Evolutionary conservation across 192 early-diverging fungal genomes (phyloP).

Genomic region (Backusella australiensis): DNA sequence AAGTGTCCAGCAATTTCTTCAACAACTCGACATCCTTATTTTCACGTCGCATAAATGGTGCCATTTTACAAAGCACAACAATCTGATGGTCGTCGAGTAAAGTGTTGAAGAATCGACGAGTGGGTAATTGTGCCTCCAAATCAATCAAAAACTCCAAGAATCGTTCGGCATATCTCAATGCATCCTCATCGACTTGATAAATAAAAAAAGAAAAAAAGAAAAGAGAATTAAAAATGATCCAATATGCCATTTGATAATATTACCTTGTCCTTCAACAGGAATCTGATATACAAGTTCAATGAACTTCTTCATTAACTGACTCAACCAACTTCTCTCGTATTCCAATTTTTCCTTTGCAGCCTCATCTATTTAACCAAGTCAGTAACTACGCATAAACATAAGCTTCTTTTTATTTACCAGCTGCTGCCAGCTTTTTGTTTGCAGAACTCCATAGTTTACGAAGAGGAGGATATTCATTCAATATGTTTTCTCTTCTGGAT

Average conservation of each 20-base stretch:
- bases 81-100: constrained; percentile 83
- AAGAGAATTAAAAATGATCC: neutral
- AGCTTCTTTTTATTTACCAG: constrained; percentile 31
- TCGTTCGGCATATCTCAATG: constrained; percentile 62
- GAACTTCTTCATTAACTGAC: constrained; percentile 64
- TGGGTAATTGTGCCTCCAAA: constrained; percentile 85
- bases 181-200: constrained; percentile 37
- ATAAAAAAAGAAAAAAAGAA: neutral
- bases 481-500: constrained; percentile 55
- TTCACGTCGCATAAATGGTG: constrained; percentile 40
- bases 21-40: constrained; percentile 46
- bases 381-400: too few species aligned
- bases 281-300: constrained; percentile 56
- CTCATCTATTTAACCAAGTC: constrained; percentile 18
- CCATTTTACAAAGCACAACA: constrained; percentile 46
- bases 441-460: constrained; percentile 66
- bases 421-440: constrained; percentile 51
- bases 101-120: constrained; percentile 82
- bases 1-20: constrained; percentile 64
- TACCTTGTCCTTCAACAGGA: constrained; percentile 47
- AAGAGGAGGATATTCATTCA: constrained; percentile 56
- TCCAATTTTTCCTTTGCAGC: constrained; percentile 50
- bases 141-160: constrained; percentile 87
- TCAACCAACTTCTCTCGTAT: constrained; percentile 66
- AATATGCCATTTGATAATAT: neutral